Conservation (phyloP, 2,329 filamentous ascomycete genomes). For the Westerdykella ornata region DNA sequence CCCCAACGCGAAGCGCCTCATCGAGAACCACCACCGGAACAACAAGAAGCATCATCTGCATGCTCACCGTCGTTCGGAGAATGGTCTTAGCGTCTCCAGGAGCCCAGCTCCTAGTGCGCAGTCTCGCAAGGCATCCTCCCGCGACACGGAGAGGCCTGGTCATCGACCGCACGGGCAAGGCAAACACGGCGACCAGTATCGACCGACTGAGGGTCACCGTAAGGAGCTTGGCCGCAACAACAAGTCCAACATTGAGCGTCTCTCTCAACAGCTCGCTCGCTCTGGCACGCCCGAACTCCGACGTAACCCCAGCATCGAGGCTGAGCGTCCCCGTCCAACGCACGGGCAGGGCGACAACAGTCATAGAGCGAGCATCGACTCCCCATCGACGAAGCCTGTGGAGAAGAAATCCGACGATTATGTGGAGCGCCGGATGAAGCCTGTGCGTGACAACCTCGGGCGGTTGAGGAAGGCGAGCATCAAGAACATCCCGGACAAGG, state of each 20-base stretch:
- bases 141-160: slow-evolving; percentile 34
- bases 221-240: slow-evolving; percentile 34
- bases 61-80: slow-evolving; percentile 54
- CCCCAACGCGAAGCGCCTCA: slow-evolving; percentile 64
- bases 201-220: slow-evolving; percentile 25
- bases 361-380: slow-evolving; percentile 24
- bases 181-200: slow-evolving; percentile 34
- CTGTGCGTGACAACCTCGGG: slow-evolving; percentile 55
- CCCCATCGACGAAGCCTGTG: slow-evolving; percentile 13
- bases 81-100: slow-evolving; percentile 57
- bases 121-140: slow-evolving; percentile 26
- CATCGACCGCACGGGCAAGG: slow-evolving; percentile 35
- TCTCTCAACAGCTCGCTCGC: slow-evolving; percentile 26
- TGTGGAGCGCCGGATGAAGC: slow-evolving; percentile 50
- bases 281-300: slow-evolving; percentile 43
- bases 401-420: slow-evolving; percentile 41
- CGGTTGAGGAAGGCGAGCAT: slow-evolving; percentile 56
- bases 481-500: slow-evolving; percentile 56
- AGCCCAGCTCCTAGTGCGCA: slow-evolving; percentile 57
- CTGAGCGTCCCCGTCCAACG: slow-evolving; percentile 47
- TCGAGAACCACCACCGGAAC: slow-evolving; percentile 91
- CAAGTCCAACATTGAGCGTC: slow-evolving; percentile 35
- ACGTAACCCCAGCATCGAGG: slow-evolving; percentile 42
- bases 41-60: slow-evolving; percentile 65
- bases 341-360: slow-evolving; percentile 14